Base-by-base conservation (phyloP, 495 filamentous ascomycete genomes). In the Schizothecium vesticola region DNA sequence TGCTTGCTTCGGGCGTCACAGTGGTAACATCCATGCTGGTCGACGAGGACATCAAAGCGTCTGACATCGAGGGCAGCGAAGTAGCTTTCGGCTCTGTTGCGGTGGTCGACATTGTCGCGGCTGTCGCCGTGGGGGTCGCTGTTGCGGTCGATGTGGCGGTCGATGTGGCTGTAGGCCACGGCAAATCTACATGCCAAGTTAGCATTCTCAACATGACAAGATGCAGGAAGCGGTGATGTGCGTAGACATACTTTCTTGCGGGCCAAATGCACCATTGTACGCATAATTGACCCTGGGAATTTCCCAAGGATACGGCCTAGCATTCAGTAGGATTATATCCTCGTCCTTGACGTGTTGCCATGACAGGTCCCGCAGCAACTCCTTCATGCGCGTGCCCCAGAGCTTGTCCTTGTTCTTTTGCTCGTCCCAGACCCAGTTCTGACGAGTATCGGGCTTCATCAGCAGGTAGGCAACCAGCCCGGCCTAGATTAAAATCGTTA, bases 251-350 rank as follows among this genome's bases (percentile, higher is more conserved):
- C 43, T 0, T 3, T n/a, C 0, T 12, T 51, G 43, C 0, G 43
- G 43, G 16, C 43, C 43, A 8, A 0, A n/a, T n/a, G 19, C 43
- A 3, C 43, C 43, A 51, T 51, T 51, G 43, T 51, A 51, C 19
- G 43, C 43, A n/a, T n/a, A n/a, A 2, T 51, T 51, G 6, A 51
- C 16, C 19, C 6, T n/a, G 19, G 36, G 36, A 7, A 8, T n/a
- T 2, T 51, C 7, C 5, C 1, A 51, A 8, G 36, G 16, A 19
- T n/a, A 51, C 5, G 36, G 36, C 3, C 36, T 33, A 11, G 31
- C 10, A 0, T 43, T 0, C 0, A 0, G 0, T 16, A 13, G 36
- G 6, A 51, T 51, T 0, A n/a, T 9, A 2, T 51, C 43, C 6
- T 2, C 43, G 16, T n/a, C 43, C 19, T 9, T 51, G 1, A 51